Base-by-base conservation (phyloP, 768 basidiomycete species). In the Floccularia luteovirens region DNA sequence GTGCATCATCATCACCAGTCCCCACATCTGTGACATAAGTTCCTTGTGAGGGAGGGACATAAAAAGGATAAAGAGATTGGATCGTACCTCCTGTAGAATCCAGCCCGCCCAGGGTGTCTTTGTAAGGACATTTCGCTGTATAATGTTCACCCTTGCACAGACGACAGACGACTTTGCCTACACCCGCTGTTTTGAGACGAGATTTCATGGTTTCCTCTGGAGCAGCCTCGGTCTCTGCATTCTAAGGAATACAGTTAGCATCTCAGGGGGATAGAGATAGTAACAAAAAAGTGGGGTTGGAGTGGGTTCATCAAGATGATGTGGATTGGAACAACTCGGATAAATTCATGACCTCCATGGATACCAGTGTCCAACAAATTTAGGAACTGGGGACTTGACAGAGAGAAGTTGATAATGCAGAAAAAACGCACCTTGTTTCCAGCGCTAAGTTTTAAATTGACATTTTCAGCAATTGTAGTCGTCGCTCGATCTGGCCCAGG, bases 61-160 rank as follows among this genome's bases (percentile, higher is more conserved):
- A 21, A 10, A 4, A 14, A n/a, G 13, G n/a, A 25, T 16, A 10
- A 36, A 14, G 19, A 35, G 11, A 25, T 17, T 13, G 25, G 22
- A 58, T 6, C 6, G 32, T 12, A 67, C 39, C 52, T 74, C 81
- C 81, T 3, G 66, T 63, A 10, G 68, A 69, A 38, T 80, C 87
- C 35, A 91, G 67, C 3, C 78, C 85, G 7, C 81, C 82, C 11
- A 99, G 75, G 6, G 87, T 85, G 52, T 97, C 92, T 64, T 92
- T 96, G 75, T 92, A 93, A 4, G 96, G 96, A 74, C 96, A 98
- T 61, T 93, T 92, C 47, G 92, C 87, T 11, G 96, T 99, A 63
- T 93, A 98, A 67, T 98, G 96, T 48, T 86, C 87, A 38, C 94
- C 96, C 57, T 94, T 90, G 68, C 96, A 98, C 41, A 96, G 66